phyloP scores from a whole-genome alignment of 202 grass and related monocot genomes.

The Panicum virgatum region DNA sequence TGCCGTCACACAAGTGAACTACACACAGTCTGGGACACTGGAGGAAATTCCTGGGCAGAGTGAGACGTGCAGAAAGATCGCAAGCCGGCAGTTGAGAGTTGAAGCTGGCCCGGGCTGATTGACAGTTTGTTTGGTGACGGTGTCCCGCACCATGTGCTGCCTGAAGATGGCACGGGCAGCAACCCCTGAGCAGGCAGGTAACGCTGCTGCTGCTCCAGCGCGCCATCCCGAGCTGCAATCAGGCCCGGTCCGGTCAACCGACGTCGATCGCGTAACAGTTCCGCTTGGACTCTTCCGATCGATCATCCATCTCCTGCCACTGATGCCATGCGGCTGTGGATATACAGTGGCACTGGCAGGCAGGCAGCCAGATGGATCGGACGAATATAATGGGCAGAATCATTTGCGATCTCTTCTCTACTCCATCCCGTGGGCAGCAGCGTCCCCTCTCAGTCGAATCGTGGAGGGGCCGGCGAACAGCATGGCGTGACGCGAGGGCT shows the following conservation, averaged over 20 bases:
- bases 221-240: conserved; percentile 8
- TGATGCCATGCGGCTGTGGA: neutral
- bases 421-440: conserved; percentile 2
- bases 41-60: neutral
- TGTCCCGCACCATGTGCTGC: conserved; percentile 15
- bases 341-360: neutral
- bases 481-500: neutral
- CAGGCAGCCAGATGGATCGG: neutral
- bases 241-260: conserved; percentile 1
- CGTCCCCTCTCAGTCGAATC: conserved; percentile 11
- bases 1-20: neutral
- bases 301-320: neutral
- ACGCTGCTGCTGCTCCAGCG: neutral
- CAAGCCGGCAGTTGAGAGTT: neutral
- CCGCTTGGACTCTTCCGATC: conserved; percentile 19
- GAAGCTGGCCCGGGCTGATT: conserved; percentile 1
- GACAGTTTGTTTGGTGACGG: neutral
- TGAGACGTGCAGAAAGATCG: neutral
- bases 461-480: neutral
- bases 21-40: neutral
- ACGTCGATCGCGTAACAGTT: conserved; percentile 10
- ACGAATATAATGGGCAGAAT: conserved; percentile 40
- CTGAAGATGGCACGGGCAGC: neutral
- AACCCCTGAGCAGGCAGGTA: neutral
- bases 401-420: neutral